Conservation (phyloP, 352 stramenopile genomes). For the Halophytophthora batemanensis region DNA sequence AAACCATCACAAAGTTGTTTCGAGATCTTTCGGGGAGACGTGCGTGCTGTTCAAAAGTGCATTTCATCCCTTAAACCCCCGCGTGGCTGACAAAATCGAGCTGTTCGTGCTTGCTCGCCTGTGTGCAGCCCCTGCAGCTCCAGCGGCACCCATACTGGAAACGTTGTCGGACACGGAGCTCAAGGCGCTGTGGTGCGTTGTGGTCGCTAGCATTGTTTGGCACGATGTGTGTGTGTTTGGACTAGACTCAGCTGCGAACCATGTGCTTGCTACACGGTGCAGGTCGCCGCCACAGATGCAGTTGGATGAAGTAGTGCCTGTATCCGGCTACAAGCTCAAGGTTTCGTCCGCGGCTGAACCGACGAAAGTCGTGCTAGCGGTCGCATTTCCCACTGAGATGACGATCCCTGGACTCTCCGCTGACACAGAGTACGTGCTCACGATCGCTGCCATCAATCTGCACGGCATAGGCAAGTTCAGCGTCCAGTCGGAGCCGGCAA, state of each 20-base stretch:
- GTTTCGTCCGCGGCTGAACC: constrained; percentile 9
- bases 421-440: constrained; percentile 38
- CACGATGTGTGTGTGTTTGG: too few species aligned
- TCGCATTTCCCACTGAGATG: constrained; percentile 24
- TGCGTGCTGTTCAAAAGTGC: constrained; percentile 17
- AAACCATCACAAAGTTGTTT: constrained; percentile 45
- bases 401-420: constrained; percentile 29
- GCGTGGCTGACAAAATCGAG: background rate
- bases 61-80: background rate
- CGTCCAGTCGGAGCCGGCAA: constrained; percentile 19
- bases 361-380: constrained; percentile 22
- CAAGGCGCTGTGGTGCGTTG: constrained; percentile 32
- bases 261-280: background rate
- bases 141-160: constrained; percentile 20
- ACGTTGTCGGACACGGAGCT: constrained; percentile 20
- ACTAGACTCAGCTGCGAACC: too few species aligned
- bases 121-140: constrained; percentile 32
- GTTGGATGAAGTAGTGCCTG: constrained; percentile 47
- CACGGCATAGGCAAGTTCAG: constrained; percentile 59
- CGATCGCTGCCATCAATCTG: constrained; percentile 54
- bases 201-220: too few species aligned
- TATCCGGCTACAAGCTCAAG: constrained; percentile 67
- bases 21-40: constrained; percentile 33
- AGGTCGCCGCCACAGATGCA: constrained; percentile 28
- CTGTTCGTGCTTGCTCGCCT: background rate